Percentiles rank a stretch among this genome's conserved stretches.
phyloP scores from a whole-genome alignment of 352 stramenopile genomes.

The Globisporangium abappressorium region DNA sequence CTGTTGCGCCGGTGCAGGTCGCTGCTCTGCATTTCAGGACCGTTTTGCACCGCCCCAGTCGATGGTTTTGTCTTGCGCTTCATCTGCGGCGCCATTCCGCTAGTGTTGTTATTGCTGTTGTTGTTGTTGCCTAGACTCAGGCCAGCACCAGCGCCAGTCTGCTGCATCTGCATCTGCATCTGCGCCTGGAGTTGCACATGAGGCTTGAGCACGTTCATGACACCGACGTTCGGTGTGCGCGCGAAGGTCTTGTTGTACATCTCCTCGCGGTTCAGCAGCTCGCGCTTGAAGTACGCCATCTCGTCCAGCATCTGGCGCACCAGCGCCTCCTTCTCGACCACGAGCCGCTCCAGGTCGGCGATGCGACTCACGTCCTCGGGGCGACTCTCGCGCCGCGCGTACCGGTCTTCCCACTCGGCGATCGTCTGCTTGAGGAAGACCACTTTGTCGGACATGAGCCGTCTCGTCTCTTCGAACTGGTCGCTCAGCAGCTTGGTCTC shows the following conservation, averaged over 20 bases:
- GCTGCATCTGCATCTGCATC: constrained; percentile 23
- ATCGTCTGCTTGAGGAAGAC: constrained; percentile 37
- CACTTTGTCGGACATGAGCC: constrained; percentile 54
- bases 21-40: constrained; percentile 9
- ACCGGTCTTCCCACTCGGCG: constrained; percentile 56
- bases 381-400: constrained; percentile 56
- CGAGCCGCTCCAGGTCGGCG: constrained; percentile 50
- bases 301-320: constrained; percentile 76
- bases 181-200: constrained; percentile 56
- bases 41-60: neutral
- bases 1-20: constrained; percentile 50
- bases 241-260: constrained; percentile 94
- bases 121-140: constrained; percentile 16
- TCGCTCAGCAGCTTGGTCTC: constrained; percentile 68
- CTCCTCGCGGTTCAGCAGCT: constrained; percentile 91
- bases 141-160: constrained; percentile 3
- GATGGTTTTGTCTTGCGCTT: constrained; percentile 42
- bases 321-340: constrained; percentile 70
- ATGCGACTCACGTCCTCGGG: constrained; percentile 83
- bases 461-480: constrained; percentile 64
- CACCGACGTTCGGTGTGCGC: constrained; percentile 77
- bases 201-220: constrained; percentile 87
- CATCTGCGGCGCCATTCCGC: constrained; percentile 22
- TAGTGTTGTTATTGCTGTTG: constrained; percentile 3
- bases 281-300: constrained; percentile 92